These are phyloP conservation scores for Trichoderma asperelloides DNA, from an alignment of 495 filamentous ascomycete genomes.

Conservation along the genomic window DNA sequence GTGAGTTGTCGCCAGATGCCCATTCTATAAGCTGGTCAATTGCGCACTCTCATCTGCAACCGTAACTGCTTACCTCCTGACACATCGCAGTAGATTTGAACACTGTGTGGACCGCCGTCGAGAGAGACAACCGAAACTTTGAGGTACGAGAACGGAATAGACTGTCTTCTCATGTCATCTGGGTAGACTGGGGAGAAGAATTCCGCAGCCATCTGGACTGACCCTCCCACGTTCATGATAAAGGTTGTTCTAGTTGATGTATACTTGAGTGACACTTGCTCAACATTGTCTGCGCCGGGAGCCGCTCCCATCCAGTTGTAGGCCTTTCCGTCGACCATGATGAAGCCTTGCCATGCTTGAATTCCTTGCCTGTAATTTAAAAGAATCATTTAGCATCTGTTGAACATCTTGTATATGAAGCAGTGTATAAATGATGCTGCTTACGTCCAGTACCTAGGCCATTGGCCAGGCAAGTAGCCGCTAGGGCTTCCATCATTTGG, in stretches of 20 bases:
- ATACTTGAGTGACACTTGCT: slow-evolving; percentile 54
- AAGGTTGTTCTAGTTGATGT: slow-evolving; percentile 84
- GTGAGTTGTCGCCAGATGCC: slow-evolving; percentile 31
- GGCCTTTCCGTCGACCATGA: slow-evolving; percentile 42
- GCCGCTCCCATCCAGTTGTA: slow-evolving; percentile 57
- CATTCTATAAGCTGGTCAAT: slow-evolving; percentile 24
- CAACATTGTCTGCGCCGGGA: slow-evolving; percentile 37
- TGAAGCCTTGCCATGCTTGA: slow-evolving; percentile 66
- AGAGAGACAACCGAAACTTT: slow-evolving; percentile 50
- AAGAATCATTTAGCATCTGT: slow-evolving; percentile 42
- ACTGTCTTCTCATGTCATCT: slow-evolving; percentile 74
- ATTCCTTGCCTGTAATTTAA: slow-evolving; percentile 54
- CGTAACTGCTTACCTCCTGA: slow-evolving; percentile 69
- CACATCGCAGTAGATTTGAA: slow-evolving; percentile 79
- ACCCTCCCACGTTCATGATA: slow-evolving; percentile 60
- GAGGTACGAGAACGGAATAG: slow-evolving; percentile 81
- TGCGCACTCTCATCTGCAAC: slow-evolving; percentile 12
- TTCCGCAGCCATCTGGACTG: slow-evolving; percentile 62
- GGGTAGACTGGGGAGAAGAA: slow-evolving; percentile 87
- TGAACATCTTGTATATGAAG: slow-evolving; percentile 25
- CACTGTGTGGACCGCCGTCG: slow-evolving; percentile 50
- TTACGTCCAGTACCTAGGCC: slow-evolving; percentile 44
- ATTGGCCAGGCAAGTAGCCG: slow-evolving; percentile 61
- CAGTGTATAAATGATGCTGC: slow-evolving; percentile 37
- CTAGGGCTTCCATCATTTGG: slow-evolving; percentile 60